phyloP scores from a whole-genome alignment of 495 filamentous ascomycete species.

The Trichocladium antarcticum region DNA sequence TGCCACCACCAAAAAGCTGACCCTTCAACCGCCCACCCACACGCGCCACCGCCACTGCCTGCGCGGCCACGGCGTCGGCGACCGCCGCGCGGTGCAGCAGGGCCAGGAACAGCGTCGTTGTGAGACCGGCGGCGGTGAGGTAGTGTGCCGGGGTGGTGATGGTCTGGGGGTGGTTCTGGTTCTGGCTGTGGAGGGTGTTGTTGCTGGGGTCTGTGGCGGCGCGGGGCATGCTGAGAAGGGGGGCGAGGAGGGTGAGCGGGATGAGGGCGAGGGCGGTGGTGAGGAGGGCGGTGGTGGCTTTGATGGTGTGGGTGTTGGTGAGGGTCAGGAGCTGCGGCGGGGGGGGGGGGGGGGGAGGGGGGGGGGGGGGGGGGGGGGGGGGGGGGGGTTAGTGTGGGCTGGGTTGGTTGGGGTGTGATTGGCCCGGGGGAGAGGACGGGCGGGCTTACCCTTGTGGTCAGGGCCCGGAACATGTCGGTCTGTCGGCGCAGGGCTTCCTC shows the following conservation, averaged over 20 bases:
- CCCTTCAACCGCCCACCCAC: too few relatives aligned
- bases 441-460: slow-evolving; percentile 2
- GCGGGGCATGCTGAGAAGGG: background rate
- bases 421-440: background rate
- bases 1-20: too few relatives aligned
- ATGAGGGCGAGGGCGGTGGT: background rate
- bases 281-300: background rate
- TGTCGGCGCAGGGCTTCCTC: background rate
- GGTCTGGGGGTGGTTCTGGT: too few relatives aligned
- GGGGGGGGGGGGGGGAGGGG: background rate
- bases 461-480: background rate
- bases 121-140: too few relatives aligned
- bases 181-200: too few relatives aligned
- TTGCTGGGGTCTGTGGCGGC: too few relatives aligned
- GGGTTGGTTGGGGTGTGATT: background rate
- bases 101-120: too few relatives aligned
- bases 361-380: too few relatives aligned
- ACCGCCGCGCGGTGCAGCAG: too few relatives aligned
- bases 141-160: too few relatives aligned
- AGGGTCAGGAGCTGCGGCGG: background rate
- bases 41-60: too few relatives aligned
- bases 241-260: background rate
- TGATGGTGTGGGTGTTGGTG: background rate
- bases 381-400: background rate
- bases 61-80: too few relatives aligned